Evolutionary conservation across 768 basidiomycete species (phyloP).

Genomic region (Zangia roseola): DNA sequence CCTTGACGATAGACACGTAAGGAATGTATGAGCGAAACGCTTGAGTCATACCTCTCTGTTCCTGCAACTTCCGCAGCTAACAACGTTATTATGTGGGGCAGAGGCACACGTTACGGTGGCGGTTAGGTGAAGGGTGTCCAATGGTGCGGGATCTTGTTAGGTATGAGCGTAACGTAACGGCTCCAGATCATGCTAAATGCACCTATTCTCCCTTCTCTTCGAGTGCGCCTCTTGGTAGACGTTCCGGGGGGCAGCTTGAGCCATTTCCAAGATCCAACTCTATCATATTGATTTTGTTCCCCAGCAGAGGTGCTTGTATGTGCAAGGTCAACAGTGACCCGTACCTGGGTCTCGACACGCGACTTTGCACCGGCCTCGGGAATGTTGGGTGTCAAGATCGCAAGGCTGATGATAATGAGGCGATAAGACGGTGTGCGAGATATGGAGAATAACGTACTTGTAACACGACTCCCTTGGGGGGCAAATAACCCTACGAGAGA

Average conservation of each 20-base stretch:
- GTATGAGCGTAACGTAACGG: slow-evolving; percentile 18
- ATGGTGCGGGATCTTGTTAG: slow-evolving; percentile 56
- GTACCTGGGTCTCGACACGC: slow-evolving; percentile 92
- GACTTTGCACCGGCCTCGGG: slow-evolving; percentile 85
- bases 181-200: slow-evolving; percentile 15
- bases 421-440: slow-evolving; percentile 14
- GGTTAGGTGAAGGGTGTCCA: slow-evolving; percentile 70
- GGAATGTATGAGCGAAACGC: slow-evolving; percentile 1
- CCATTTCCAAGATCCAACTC: slow-evolving; percentile 90
- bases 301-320: slow-evolving; percentile 58
- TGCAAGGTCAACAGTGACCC: slow-evolving; percentile 78
- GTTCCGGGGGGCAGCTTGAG: slow-evolving; percentile 77
- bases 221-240: slow-evolving; percentile 79
- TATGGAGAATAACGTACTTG: slow-evolving; percentile 49
- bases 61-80: slow-evolving; percentile 87
- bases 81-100: slow-evolving; percentile 70
- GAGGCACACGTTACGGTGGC: slow-evolving; percentile 81
- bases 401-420: slow-evolving; percentile 48
- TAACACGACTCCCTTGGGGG: slow-evolving; percentile 75
- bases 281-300: slow-evolving; percentile 66
- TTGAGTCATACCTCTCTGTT: slow-evolving; percentile 66
- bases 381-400: slow-evolving; percentile 81
- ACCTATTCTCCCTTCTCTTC: slow-evolving; percentile 86
- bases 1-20: slow-evolving; percentile 42
- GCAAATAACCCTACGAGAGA: slow-evolving; percentile 60